Conservation (phyloP, 1,139 yeast genomes). For the Yamadazyma spencermartinsiae region DNA sequence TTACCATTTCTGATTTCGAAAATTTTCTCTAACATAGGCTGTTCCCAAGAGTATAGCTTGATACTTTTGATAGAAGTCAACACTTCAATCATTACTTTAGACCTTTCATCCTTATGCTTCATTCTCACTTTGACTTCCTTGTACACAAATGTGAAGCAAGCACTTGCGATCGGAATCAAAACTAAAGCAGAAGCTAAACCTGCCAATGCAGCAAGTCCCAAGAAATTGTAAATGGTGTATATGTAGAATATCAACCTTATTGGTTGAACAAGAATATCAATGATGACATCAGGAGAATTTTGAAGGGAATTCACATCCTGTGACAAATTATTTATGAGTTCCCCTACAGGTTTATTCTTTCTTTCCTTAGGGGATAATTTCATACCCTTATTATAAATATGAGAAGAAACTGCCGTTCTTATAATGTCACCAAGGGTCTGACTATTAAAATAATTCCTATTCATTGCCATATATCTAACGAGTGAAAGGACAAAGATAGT, state of each 20-base stretch:
- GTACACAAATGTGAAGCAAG: conserved; percentile 29
- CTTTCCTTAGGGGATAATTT: conserved; percentile 38
- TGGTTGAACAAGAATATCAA: conserved; percentile 32
- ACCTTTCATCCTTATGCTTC: conserved; percentile 37
- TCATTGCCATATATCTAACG: conserved; percentile 26
- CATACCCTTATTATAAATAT: conserved; percentile 36
- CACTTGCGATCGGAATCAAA: conserved; percentile 35
- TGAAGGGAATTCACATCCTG: conserved; percentile 33
- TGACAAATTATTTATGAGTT: conserved; percentile 39
- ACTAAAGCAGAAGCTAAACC: conserved; percentile 35
- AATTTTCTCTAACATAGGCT: conserved; percentile 37
- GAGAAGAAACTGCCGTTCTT: conserved; percentile 27
- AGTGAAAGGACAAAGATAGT: conserved; percentile 28
- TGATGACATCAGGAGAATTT: conserved; percentile 24
- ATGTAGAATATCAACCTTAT: conserved; percentile 29
- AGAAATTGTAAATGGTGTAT: conserved; percentile 26
- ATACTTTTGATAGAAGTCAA: conserved; percentile 40
- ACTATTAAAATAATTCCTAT: conserved; percentile 23
- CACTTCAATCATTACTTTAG: conserved; percentile 39
- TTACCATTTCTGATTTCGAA: conserved; percentile 35
- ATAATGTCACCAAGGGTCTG: conserved; percentile 20
- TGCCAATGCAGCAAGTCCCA: conserved; percentile 37
- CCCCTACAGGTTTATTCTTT: conserved; percentile 43
- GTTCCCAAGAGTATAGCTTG: conserved; percentile 43
- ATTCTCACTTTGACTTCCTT: conserved; percentile 25